These are phyloP conservation scores for Tremella fuciformis DNA, from an alignment of 768 basidiomycete genomes.

Conservation along the genomic window DNA sequence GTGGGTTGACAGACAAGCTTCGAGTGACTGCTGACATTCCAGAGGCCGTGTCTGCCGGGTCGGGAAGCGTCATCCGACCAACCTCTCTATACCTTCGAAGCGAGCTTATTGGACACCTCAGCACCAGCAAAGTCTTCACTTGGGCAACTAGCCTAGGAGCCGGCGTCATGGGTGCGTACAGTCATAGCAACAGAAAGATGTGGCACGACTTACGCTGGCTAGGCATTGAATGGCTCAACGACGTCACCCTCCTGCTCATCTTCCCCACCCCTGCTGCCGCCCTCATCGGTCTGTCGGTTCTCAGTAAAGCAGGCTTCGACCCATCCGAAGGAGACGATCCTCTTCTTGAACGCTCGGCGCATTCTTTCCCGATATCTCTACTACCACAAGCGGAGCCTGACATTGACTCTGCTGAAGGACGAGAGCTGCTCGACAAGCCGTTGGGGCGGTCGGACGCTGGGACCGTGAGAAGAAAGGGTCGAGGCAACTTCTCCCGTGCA, in stretches of 20 bases:
- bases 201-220: neutral
- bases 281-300: conserved; percentile 38
- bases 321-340: conserved; percentile 49
- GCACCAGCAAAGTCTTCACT: conserved; percentile 41
- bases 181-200: neutral
- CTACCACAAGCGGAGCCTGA: conserved; percentile 28
- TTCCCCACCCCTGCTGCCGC: conserved; percentile 39
- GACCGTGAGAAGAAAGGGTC: conserved; percentile 23
- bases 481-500: conserved; percentile 28
- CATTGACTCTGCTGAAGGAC: conserved; percentile 21
- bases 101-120: conserved; percentile 43
- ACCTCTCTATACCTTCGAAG: conserved; percentile 36
- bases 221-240: conserved; percentile 52
- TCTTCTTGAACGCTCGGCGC: conserved; percentile 42
- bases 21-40: neutral
- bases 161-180: conserved; percentile 35
- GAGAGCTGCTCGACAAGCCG: conserved; percentile 22
- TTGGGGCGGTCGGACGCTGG: neutral
- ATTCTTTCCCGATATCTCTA: conserved; percentile 43
- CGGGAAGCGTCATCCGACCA: conserved; percentile 33
- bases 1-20: conserved; percentile 18
- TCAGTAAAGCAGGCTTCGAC: conserved; percentile 49
- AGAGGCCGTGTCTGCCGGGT: conserved; percentile 30
- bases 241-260: conserved; percentile 42
- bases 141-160: conserved; percentile 41